Evolutionary conservation across 2,329 filamentous ascomycete species (phyloP).

Genomic region (Alternaria tenuissima): DNA sequence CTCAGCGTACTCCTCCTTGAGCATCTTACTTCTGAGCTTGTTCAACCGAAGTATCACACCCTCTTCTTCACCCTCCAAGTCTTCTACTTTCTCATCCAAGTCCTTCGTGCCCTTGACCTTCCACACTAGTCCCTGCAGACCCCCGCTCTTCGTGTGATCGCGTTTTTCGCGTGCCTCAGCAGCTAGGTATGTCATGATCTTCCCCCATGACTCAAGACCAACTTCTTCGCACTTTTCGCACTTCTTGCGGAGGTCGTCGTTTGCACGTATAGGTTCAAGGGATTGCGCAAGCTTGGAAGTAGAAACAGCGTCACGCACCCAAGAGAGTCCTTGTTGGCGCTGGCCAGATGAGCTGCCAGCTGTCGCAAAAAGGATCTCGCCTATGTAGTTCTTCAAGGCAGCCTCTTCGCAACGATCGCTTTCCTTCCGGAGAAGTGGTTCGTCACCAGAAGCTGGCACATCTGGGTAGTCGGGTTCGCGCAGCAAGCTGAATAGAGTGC

Average conservation of each 20-base stretch:
- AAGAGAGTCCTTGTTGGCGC: conserved; percentile 74
- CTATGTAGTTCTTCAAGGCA: conserved; percentile 86
- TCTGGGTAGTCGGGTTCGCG: conserved; percentile 71
- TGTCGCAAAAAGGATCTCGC: conserved; percentile 86
- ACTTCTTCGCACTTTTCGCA: conserved; percentile 81
- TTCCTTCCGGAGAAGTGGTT: conserved; percentile 69
- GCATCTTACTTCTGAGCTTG: conserved; percentile 45
- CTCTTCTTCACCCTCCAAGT: conserved; percentile 47
- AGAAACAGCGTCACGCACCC: conserved; percentile 84
- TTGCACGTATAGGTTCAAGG: conserved; percentile 58
- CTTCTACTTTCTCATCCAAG: conserved; percentile 41
- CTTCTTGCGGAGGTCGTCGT: conserved; percentile 60
- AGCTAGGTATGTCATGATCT: conserved; percentile 77
- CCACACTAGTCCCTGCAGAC: conserved; percentile 33
- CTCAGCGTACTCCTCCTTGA: conserved; percentile 47
- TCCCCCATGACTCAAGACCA: conserved; percentile 81
- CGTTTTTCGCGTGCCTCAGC: conserved; percentile 52
- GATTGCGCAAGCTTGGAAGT: conserved; percentile 70
- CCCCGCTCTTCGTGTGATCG: conserved; percentile 31
- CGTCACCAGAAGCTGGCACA: conserved; percentile 73
- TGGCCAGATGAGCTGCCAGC: conserved; percentile 52
- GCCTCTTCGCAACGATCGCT: conserved; percentile 83
- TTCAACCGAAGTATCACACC: conserved; percentile 45
- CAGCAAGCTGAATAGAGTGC: conserved; percentile 46
- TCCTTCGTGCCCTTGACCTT: conserved; percentile 36